Base-by-base conservation (phyloP, 331 rosid genomes). In the Prunus yedoensis region DNA sequence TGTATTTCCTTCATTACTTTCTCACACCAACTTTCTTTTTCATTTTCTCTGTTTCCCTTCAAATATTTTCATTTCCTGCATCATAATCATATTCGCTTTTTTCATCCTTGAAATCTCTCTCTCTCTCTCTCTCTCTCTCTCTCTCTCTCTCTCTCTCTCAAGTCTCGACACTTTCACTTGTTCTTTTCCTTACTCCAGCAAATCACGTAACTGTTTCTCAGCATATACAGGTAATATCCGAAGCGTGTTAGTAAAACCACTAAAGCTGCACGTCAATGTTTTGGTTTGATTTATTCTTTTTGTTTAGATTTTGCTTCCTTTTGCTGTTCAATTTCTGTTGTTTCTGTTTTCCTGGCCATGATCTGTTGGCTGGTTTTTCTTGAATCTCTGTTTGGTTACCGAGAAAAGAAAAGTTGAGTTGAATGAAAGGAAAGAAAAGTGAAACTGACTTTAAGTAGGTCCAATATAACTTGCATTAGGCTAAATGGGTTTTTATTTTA, bases 71-170 rank as follows among this genome's bases (percentile, higher is more conserved):
- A 13, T 59, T n/a, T 14, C 71, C 35, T 30, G 23, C 49, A 35
- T 63, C 66, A 35, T 32, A 56, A 52, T 85, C 79, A 71, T 78
- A 71, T 62, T 84, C 77, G 70, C 35, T 61, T 1, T 11, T 45
- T 60, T 66, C 65, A 35, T 76, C 78, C 56, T 83, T 83, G 66
- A 87, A 84, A 81, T 83, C 88, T 79, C 83, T 47, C 66, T 73
- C 72, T 23, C 23, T n/a, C n/a, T n/a, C n/a, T n/a, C n/a, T n/a
- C n/a, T n/a, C n/a, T n/a, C n/a, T n/a, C n/a, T n/a, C n/a, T n/a
- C n/a, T n/a, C n/a, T n/a, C n/a, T 27, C 28, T 74, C 71, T 73
- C 38, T 68, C 73, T 69, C 72, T 50, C 41, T 5, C 6, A 5
- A 35, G 41, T 35, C 41, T 35, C 41, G 59, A 45, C 72, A 64